Evolutionary conservation across 805 yeast genomes (phyloP).

Genomic region (Lachancea fermentati): DNA sequence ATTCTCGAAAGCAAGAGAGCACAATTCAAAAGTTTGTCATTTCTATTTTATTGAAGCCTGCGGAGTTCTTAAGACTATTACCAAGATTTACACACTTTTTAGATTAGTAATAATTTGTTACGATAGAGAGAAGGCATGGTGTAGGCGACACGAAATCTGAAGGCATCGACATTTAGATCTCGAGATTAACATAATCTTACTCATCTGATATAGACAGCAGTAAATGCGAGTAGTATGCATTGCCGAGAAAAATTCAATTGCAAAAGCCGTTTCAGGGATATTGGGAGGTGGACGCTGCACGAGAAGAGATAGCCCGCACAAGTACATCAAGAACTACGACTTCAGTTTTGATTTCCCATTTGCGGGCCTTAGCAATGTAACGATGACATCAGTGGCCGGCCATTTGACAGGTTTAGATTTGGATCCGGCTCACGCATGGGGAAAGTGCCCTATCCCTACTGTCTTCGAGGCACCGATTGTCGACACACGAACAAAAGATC

Average conservation of each 20-base stretch:
- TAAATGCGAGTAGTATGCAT: conserved; percentile 63
- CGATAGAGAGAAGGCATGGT: background rate
- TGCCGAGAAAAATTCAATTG: conserved; percentile 95
- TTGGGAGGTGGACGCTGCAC: conserved; percentile 66
- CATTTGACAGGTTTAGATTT: conserved; percentile 69
- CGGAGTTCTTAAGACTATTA: background rate
- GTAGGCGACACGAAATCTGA: background rate
- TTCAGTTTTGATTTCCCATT: conserved; percentile 60
- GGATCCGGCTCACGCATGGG: conserved; percentile 52
- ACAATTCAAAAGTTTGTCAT: too few species aligned
- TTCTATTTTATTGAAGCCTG: too few species aligned
- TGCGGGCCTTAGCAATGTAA: conserved; percentile 56
- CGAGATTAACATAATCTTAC: background rate
- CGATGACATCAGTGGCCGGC: conserved; percentile 91
- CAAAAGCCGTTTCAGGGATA: conserved; percentile 64
- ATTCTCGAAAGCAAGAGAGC: too few species aligned
- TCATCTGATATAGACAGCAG: too few species aligned
- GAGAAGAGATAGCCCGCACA: conserved; percentile 45
- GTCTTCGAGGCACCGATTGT: conserved; percentile 67
- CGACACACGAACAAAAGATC: conserved; percentile 38
- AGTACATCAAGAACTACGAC: conserved; percentile 75
- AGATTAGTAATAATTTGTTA: background rate
- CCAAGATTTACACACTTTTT: background rate
- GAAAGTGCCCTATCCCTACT: conserved; percentile 54
- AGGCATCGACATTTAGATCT: background rate